phyloP scores from a whole-genome alignment of 2,329 filamentous ascomycete genomes.

The Fusarium pseudonygamai region DNA sequence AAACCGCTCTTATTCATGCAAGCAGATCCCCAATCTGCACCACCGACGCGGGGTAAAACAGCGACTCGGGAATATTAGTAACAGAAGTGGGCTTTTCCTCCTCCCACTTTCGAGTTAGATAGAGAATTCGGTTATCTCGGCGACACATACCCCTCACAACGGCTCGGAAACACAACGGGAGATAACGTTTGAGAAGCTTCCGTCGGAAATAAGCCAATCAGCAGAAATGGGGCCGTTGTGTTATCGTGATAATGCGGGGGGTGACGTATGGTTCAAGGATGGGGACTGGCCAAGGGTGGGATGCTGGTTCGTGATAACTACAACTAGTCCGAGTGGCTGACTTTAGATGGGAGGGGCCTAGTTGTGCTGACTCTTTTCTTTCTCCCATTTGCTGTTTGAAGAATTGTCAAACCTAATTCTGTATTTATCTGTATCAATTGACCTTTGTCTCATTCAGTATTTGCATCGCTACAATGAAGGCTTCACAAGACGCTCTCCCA shows the following conservation, averaged over 20 bases:
- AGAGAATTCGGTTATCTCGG: not conserved
- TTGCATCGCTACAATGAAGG: not conserved
- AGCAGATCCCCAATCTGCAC: not conserved
- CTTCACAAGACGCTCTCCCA: not conserved
- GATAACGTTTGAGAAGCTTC: not conserved
- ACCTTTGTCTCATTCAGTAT: not conserved
- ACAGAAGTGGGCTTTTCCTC: not conserved
- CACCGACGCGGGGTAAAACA: not conserved
- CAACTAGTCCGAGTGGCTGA: constrained; percentile 1
- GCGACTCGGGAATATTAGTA: not conserved
- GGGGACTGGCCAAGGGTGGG: not conserved
- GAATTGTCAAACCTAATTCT: fast-evolving
- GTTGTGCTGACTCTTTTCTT: not conserved
- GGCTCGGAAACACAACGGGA: not conserved
- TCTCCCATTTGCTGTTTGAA: not conserved
- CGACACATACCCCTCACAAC: not conserved
- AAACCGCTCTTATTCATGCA: not conserved
- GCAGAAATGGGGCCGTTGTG: not conserved
- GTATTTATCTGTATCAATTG: not conserved
- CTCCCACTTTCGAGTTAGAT: not conserved
- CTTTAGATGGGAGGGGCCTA: not conserved
- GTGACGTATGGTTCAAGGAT: not conserved
- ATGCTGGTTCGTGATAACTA: not conserved
- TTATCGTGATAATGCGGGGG: not conserved
- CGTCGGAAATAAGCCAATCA: not conserved